Percentiles rank a stretch among this genome's conserved stretches.
Conservation (phyloP, 495 filamentous ascomycete genomes). For the Penicillium atrosanguineum region DNA sequence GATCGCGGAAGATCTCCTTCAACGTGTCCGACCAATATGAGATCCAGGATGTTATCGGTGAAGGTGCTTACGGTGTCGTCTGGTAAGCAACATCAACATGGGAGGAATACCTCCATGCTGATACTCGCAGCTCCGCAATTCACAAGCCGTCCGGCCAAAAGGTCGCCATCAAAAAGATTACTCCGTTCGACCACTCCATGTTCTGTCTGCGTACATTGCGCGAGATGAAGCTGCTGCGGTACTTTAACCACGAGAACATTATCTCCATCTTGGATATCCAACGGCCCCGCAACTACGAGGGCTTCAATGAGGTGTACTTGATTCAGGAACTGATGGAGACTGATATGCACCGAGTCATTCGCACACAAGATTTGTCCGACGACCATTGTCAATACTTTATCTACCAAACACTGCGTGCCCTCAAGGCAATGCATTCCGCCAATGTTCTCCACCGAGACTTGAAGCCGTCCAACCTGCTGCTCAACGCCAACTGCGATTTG, state of each 20-base stretch:
- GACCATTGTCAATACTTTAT: slow-evolving; percentile 99
- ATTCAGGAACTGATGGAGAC: slow-evolving; percentile 99
- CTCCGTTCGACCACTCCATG: slow-evolving; percentile 98
- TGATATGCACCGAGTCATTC: slow-evolving; percentile 99
- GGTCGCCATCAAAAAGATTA: slow-evolving; percentile 99
- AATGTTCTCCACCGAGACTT: slow-evolving; percentile 97
- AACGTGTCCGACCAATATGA: slow-evolving; percentile 99
- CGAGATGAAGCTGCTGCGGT: slow-evolving; percentile 98
- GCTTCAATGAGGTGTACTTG: slow-evolving; percentile 97
- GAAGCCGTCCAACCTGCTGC: slow-evolving; percentile 93
- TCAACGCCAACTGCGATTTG: slow-evolving; percentile 98
- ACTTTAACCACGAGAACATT: slow-evolving; percentile 99
- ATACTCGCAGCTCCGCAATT: slow-evolving; percentile 75
- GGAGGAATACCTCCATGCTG: slow-evolving; percentile 3
- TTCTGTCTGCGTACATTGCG: slow-evolving; percentile 96
- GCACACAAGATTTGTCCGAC: slow-evolving; percentile 96
- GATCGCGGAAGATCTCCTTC: slow-evolving; percentile 97
- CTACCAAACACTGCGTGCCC: slow-evolving; percentile 95
- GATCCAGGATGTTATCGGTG: slow-evolving; percentile 98
- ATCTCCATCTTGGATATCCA: slow-evolving; percentile 99
- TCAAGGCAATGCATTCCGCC: slow-evolving; percentile 99
- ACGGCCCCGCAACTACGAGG: slow-evolving; percentile 92
- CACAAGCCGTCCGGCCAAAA: slow-evolving; percentile 99
- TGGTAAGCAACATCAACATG: slow-evolving; percentile 61
- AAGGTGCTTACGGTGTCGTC: slow-evolving; percentile 98